Evolutionary conservation across 495 filamentous ascomycete genomes (phyloP), one percentile per base, ranked within the genome.

Genomic region (Apiosordaria backusii): DNA sequence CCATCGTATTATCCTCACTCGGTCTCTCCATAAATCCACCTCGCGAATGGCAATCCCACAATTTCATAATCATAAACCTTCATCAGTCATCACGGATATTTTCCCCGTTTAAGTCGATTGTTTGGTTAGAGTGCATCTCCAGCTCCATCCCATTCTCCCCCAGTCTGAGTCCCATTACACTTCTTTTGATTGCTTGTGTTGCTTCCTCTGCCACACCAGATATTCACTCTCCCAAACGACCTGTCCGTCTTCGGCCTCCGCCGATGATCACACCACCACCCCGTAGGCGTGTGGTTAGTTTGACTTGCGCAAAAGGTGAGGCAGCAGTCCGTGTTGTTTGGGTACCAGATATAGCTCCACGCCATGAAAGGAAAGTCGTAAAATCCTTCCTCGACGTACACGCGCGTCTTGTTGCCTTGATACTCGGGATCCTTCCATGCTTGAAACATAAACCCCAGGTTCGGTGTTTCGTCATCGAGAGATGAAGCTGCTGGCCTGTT

Each of bases 271-370:
- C 73, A 73, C 62, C 65, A 66, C 9, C 22, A 69, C 0, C 74
- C 72, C 13, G 23, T 29, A 0, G 64, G 54, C 4, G 26, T 67
- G 22, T 19, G n/a, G 52, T 55, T 55, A 5, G 64, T 69, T 29
- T 26, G 45, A 60, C 61, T 68, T 2, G 53, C 24, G 40, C 75
- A 77, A 54, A 72, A 74, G 0, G 71, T 74, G 23, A 71, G 2
- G 60, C 75, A 77, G 64, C 73, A 77, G 29, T 50, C 22, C 19
- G 64, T 65, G 3, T 27, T 35, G 23, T 74, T 62, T 15, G 53
- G 66, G 0, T 68, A 22, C 75, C 75, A 75, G 9, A 71, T 57
- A 53, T 73, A 75, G 57, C 71, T 74, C n/a, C 4, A 21, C 7
- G 45, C 62, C 4, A 55, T 40, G 23, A 76, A 54, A 15, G 25